Evolutionary conservation across 2,329 filamentous ascomycete genomes (phyloP).

Genomic region (Arthrobotrys sinensis): DNA sequence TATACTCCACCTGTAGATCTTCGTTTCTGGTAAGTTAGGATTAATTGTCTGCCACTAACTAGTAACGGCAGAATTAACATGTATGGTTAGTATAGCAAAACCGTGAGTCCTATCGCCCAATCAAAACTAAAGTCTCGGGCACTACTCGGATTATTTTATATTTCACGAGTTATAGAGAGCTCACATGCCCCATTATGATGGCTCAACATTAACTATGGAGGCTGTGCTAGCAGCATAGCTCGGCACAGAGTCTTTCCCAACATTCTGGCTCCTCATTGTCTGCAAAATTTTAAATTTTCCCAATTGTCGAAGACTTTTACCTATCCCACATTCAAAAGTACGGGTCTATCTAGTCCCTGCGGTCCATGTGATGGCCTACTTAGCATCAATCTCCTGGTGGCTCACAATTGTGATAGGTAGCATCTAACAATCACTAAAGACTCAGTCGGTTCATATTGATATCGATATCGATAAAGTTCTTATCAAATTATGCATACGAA

Average conservation of each 20-base stretch:
- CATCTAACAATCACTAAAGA: too few relatives aligned
- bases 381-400: neutral
- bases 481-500: neutral
- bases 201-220: neutral
- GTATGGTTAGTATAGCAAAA: neutral
- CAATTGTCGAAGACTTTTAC: too few relatives aligned
- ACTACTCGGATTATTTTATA: constrained; percentile 18
- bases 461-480: neutral
- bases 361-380: too few relatives aligned
- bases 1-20: neutral
- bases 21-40: constrained; percentile 19
- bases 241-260: too few relatives aligned
- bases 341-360: too few relatives aligned
- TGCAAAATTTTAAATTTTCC: too few relatives aligned
- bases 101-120: neutral
- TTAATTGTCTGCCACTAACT: constrained; percentile 5
- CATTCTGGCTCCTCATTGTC: too few relatives aligned
- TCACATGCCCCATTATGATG: neutral
- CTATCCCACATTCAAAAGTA: too few relatives aligned
- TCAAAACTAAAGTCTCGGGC: neutral
- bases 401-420: neutral
- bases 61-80: constrained; percentile 16
- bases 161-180: neutral
- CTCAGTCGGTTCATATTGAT: neutral
- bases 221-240: neutral